phyloP scores from a whole-genome alignment of 306 rosid genomes.

The Astragalus membranaceus region DNA sequence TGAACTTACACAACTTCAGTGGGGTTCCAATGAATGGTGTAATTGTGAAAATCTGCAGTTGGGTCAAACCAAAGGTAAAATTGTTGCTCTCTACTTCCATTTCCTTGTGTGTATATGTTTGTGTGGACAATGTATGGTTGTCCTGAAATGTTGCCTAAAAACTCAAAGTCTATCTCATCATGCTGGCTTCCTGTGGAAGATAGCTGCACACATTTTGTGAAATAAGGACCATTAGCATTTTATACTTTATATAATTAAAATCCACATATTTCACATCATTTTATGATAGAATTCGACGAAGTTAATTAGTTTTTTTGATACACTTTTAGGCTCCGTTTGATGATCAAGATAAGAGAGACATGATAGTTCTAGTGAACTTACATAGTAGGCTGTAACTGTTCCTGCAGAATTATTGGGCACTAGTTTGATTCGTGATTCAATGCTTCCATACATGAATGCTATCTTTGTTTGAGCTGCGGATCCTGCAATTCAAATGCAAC shows the following conservation, averaged over 20 bases:
- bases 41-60: slow-evolving; percentile 72
- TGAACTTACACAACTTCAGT: slow-evolving; percentile 58
- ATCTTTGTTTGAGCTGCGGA: slow-evolving; percentile 72
- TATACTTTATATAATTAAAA: neutral
- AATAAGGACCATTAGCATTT: slow-evolving; percentile 3
- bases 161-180: slow-evolving; percentile 90
- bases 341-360: no score
- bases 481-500: slow-evolving; percentile 37
- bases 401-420: slow-evolving; percentile 78
- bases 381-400: slow-evolving; percentile 74
- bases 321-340: neutral
- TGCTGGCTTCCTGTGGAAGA: slow-evolving; percentile 65
- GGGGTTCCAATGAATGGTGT: slow-evolving; percentile 93
- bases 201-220: slow-evolving; percentile 40
- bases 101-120: slow-evolving; percentile 58
- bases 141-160: slow-evolving; percentile 74
- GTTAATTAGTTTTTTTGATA: neutral
- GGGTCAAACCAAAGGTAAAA: slow-evolving; percentile 89
- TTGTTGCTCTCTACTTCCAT: slow-evolving; percentile 76
- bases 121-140: slow-evolving; percentile 81
- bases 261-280: neutral
- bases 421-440: slow-evolving; percentile 62
- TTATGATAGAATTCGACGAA: neutral
- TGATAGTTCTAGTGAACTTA: slow-evolving; percentile 23
- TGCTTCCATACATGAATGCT: slow-evolving; percentile 62